Percentiles rank a stretch among this genome's conserved stretches.
Conservation (phyloP, 1,139 yeast genomes). For the Lodderomyces parapsilosis region DNA sequence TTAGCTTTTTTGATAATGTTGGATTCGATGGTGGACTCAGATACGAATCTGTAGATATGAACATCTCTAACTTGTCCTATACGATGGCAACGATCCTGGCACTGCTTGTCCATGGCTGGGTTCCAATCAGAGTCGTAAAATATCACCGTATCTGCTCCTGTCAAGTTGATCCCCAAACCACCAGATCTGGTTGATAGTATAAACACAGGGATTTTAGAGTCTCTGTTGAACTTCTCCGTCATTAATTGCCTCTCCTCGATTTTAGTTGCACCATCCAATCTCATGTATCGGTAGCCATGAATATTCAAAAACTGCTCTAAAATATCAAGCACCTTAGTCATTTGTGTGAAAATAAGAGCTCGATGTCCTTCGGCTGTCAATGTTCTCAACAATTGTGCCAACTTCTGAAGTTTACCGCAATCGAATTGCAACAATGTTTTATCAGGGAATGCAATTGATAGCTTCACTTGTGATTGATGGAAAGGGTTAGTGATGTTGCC, state of each 20-base stretch:
- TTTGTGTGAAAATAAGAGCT: constrained; percentile 94
- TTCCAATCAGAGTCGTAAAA: constrained; percentile 99
- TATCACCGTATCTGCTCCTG: constrained; percentile 99
- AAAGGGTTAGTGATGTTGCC: constrained; percentile 59
- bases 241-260: constrained; percentile 94
- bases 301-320: constrained; percentile 90
- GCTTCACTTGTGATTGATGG: constrained; percentile 80
- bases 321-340: constrained; percentile 95
- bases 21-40: constrained; percentile 94
- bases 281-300: constrained; percentile 91
- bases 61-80: constrained; percentile 98
- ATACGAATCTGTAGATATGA: constrained; percentile 92
- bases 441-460: constrained; percentile 95
- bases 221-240: constrained; percentile 90
- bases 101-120: constrained; percentile 99
- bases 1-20: constrained; percentile 93
- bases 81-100: constrained; percentile 98
- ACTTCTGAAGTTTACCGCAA: constrained; percentile 91
- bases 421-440: constrained; percentile 89
- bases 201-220: constrained; percentile 83
- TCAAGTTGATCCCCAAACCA: constrained; percentile 93
- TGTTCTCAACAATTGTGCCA: constrained; percentile 73
- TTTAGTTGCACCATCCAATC: constrained; percentile 96
- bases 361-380: constrained; percentile 86
- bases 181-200: constrained; percentile 95